Evolutionary conservation across 1,139 yeast genomes (phyloP).

Genomic region (Debaryomyces singareniensis): DNA sequence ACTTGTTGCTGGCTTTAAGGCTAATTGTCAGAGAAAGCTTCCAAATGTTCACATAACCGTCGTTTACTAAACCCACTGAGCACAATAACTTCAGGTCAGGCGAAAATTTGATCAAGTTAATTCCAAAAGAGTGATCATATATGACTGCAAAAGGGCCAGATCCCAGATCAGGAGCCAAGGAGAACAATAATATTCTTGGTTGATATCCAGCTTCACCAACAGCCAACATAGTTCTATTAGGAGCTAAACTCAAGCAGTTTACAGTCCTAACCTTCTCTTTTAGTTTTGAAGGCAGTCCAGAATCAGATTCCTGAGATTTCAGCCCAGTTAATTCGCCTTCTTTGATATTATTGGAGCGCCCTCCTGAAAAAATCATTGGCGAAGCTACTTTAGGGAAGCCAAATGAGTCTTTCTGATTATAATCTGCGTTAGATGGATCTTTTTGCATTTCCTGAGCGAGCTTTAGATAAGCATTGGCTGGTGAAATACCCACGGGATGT

Average conservation of each 20-base stretch:
- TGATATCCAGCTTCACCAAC: slow-evolving; percentile 65
- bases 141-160: slow-evolving; percentile 44
- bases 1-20: slow-evolving; percentile 47
- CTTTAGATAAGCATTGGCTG: slow-evolving; percentile 24
- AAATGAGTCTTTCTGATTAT: slow-evolving; percentile 19
- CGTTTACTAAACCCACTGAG: slow-evolving; percentile 58
- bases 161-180: slow-evolving; percentile 47
- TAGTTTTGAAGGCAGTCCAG: slow-evolving; percentile 23
- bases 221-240: slow-evolving; percentile 47
- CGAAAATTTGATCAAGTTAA: slow-evolving; percentile 49
- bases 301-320: slow-evolving; percentile 9
- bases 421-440: slow-evolving; percentile 4
- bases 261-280: slow-evolving; percentile 47
- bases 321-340: slow-evolving; percentile 18
- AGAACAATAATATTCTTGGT: slow-evolving; percentile 56
- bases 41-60: slow-evolving; percentile 65
- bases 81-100: slow-evolving; percentile 50
- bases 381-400: not conserved
- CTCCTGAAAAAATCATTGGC: not conserved
- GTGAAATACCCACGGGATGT: slow-evolving; percentile 2
- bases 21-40: slow-evolving; percentile 17
- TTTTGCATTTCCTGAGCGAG: slow-evolving; percentile 12
- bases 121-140: slow-evolving; percentile 60
- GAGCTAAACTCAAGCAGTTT: slow-evolving; percentile 50
- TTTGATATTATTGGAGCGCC: slow-evolving; percentile 21